Evolutionary conservation across 2,329 filamentous ascomycete genomes (phyloP), one percentile per base, ranked within the genome.

Genomic region (Tolypocladium ophioglossoides): DNA sequence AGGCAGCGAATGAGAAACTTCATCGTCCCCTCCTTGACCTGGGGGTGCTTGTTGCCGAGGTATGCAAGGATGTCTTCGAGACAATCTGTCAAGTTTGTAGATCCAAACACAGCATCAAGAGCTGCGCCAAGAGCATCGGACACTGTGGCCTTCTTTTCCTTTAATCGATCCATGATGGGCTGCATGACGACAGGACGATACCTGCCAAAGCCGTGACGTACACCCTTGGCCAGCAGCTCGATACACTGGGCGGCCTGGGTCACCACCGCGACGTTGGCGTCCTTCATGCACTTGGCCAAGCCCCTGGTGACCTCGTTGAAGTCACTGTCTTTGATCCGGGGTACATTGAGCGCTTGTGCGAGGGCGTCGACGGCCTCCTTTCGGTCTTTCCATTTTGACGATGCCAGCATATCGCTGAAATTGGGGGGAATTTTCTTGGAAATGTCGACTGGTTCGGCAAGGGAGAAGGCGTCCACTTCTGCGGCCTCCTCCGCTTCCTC

Each of bases 231-330:
- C 30, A 99, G 75, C 32, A 87, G 80, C 64, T 97, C 91, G 37
- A 96, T 87, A 70, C 92, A 96, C 63, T 95, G 91, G 3, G 92
- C 94, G 7, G 95, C 92, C 59, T 94, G 86, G 2, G 87, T 94
- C 22, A 96, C 94, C 50, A 97, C 94, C 6, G 89, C 87, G 61
- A 99, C 87, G 66, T 99, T 99, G 62, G 95, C 94, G 63, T 99
- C 95, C 71, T 99, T 99, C 94, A 99, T 99, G 63, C 84, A 90
- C 71, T 97, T 99, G 47, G 94, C 92, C 53, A 97, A 78, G 4
- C 83, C 86, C 57, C 89, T 82, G 54, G 89, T 83, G 61, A 97
- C 79, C 63, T 97, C 92, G 67, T 86, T 83, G 65, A 91, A 97
- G 53, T 89, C 86, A 8, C 84, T 89, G 62, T 97, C 92, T 69